Base-by-base conservation (phyloP, 495 filamentous ascomycete species). In the Penicillium odoratum region DNA sequence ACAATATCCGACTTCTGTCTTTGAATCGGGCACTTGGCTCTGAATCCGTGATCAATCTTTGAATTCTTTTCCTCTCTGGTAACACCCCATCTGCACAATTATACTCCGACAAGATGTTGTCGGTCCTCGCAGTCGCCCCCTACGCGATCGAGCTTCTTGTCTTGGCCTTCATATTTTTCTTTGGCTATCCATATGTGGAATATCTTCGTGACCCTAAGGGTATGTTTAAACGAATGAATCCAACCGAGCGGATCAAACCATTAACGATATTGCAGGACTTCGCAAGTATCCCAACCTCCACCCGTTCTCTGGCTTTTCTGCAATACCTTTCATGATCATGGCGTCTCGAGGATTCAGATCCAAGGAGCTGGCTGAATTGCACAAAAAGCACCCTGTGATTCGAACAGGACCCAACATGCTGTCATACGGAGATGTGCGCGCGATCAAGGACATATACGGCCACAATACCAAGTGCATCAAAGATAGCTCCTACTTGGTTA, bases 371-470 rank as follows among this genome's bases (percentile, higher is more conserved):
- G 43, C 62, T 2, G 66, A 76, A 55, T 56, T 74, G 29, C 81
- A 84, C 64, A 70, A 72, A 51, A 68, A 67, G 47, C 54, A 72
- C 48, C 77, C 80, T 3, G 70, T 84, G 15, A 67, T 84, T 51
- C 79, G 81, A 7, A 81, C 73, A 2, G 79, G 79, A 1, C 81
- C 82, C 2, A 85, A 83, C 53, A 66, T 69, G 26, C 68, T 85
- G 0, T 83, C 81, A 0, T 84, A 75, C 59, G 71, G 72, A 8
- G 72, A 68, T 33, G 70, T 51, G 11, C 61, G 54, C 25, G 82
- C 82, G 26, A 82, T 83, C 62, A 78, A 80, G 60, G 81, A 83
- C 44, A 82, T 84, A 51, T 84, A 83, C 57, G 81, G 81, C 29
- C 81, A 85, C 62, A 72, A 68, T 50, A 81, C 81, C 0, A 70